Base-by-base conservation (phyloP, 208 protist genomes). In the Herpetomonas samuelpessoai region DNA sequence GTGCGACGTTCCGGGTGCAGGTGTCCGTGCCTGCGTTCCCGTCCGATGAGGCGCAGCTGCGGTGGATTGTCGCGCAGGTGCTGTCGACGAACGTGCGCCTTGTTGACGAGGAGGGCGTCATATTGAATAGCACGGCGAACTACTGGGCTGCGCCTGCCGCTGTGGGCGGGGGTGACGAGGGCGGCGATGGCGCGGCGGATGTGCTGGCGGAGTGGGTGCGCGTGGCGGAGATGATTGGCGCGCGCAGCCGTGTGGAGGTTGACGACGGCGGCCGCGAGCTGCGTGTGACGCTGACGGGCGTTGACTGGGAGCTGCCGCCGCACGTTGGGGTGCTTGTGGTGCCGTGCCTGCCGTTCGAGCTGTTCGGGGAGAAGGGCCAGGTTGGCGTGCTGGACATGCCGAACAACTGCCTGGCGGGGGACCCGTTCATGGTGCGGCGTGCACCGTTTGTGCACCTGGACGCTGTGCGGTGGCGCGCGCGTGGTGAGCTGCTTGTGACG, bases 1-100 rank as follows among this genome's bases (percentile, higher is more conserved):
- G 85, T 12, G 56, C 62, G 30, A 86, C 77, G 48, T 77, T 92
- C 41, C 62, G 59, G 4, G 71, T 92, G 52, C 71, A 73, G 45
- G 54, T 83, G 9, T 71, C 74, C 44, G 71, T 86, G 44, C 77
- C 84, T 10, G 63, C 76, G 18, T 91, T 91, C 49, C 79, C 79
- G 18, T 68, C 65, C 14, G 71, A 79, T 50, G n/a, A 68, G 14
- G 55, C 29, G 18, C 54, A 64, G n/a, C 63, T 69, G 9, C 58
- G 54, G 0, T 27, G 51, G 28, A 71, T 86, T 46, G 46, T 81
- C 29, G 55, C 59, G 47, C 65, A 76, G 31, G 68, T 83, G 3
- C 57, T 83, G 14, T 68, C 68, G 7, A 71, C 54, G 29, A 70
- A 76, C 58, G 61, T 83, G 9, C 71, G 68, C 45, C 66, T 79